These are phyloP conservation scores for Cytospora piceae DNA, from an alignment of 2,329 filamentous ascomycete species.

Conservation along the genomic window DNA sequence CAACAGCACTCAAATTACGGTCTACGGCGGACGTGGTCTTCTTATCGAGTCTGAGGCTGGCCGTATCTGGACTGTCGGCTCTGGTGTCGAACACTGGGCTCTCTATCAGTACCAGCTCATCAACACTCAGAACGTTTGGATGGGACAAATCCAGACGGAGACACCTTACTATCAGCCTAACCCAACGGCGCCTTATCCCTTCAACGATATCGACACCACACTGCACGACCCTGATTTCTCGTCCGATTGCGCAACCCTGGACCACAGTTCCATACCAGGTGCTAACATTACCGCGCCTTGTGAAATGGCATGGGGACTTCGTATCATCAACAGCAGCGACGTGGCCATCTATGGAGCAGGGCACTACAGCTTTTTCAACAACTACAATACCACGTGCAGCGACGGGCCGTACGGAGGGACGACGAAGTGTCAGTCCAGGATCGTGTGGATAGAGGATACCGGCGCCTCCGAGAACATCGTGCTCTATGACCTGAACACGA, in stretches of 20 bases:
- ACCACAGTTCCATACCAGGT: conserved; percentile 12
- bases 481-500: conserved; percentile 47
- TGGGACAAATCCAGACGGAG: conserved; percentile 70
- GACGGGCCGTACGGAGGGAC: conserved; percentile 39
- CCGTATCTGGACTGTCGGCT: conserved; percentile 66
- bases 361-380: conserved; percentile 70
- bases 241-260: conserved; percentile 40
- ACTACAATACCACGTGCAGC: conserved; percentile 58
- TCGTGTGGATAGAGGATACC: conserved; percentile 37
- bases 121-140: conserved; percentile 63
- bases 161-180: conserved; percentile 73
- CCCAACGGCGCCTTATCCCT: conserved; percentile 61
- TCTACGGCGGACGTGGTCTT: conserved; percentile 55
- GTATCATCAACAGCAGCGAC: conserved; percentile 58
- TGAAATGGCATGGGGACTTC: conserved; percentile 66
- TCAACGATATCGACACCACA: conserved; percentile 44
- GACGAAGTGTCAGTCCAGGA: conserved; percentile 50
- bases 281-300: conserved; percentile 44
- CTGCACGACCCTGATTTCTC: conserved; percentile 58
- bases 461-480: conserved; percentile 34
- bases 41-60: conserved; percentile 49
- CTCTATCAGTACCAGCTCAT: conserved; percentile 72
- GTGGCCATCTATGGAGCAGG: conserved; percentile 65
- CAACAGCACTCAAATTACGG: conserved; percentile 48
- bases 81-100: conserved; percentile 66